Conservation (phyloP, 441 rosid genomes). For the Euphorbia schlechtendalii region DNA sequence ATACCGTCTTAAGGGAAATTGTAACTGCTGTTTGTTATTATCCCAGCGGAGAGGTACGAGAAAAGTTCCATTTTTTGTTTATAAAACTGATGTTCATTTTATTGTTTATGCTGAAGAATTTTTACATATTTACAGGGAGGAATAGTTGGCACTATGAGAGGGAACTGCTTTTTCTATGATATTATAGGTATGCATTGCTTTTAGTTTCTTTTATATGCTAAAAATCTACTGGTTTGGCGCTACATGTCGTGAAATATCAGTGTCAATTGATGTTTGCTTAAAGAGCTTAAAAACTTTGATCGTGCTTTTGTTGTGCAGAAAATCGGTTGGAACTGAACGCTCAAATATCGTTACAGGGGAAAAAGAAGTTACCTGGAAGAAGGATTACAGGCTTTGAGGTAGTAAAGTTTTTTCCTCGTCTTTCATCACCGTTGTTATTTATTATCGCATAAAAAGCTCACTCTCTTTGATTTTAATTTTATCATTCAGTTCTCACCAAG, state of each 20-base stretch:
- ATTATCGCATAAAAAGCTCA: constrained; percentile 8
- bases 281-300: background rate
- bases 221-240: no score
- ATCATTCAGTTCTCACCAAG: constrained; percentile 57
- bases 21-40: constrained; percentile 87
- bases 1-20: constrained; percentile 67
- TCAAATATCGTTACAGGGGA: constrained; percentile 54
- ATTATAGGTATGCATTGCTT: constrained; percentile 60
- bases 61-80: constrained; percentile 6
- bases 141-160: constrained; percentile 66
- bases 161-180: constrained; percentile 69
- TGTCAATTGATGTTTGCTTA: no score
- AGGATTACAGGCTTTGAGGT: constrained; percentile 90
- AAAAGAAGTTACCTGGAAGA: constrained; percentile 70
- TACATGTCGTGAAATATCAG: no score
- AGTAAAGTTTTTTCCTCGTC: constrained; percentile 9
- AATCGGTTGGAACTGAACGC: constrained; percentile 69
- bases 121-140: constrained; percentile 47
- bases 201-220: no score
- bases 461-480: constrained; percentile 16
- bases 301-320: constrained; percentile 44
- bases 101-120: constrained; percentile 5
- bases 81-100: background rate
- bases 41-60: constrained; percentile 72
- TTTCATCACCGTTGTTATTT: background rate